phyloP scores from a whole-genome alignment of 305 asterid species.

The Fraxinus floribunda region DNA sequence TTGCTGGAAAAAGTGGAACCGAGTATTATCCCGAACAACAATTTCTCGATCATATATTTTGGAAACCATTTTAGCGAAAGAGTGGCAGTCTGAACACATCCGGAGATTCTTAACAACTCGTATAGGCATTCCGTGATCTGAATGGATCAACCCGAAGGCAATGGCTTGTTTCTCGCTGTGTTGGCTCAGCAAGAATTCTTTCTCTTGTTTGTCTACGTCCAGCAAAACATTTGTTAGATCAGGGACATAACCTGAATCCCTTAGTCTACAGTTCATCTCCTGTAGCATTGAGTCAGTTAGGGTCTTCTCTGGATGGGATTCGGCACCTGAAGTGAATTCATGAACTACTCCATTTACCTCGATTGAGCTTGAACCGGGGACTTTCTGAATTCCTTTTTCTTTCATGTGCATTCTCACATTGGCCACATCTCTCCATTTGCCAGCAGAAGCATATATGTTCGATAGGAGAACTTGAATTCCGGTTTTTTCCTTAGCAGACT shows the following conservation, averaged over 20 bases:
- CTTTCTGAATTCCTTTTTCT: constrained; percentile 47
- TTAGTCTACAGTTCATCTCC: constrained; percentile 41
- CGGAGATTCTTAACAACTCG: constrained; percentile 53
- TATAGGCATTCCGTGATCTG: constrained; percentile 33
- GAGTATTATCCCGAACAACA: constrained; percentile 20
- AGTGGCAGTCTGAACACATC: constrained; percentile 60
- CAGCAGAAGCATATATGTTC: constrained; percentile 49
- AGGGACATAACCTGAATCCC: constrained; percentile 45
- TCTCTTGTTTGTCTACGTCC: constrained; percentile 46
- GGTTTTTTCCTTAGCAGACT: constrained; percentile 26
- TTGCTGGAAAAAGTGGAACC: constrained; percentile 47
- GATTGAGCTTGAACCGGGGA: constrained; percentile 52
- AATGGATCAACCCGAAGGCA: constrained; percentile 48
- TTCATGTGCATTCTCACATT: constrained; percentile 50
- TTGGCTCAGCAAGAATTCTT: constrained; percentile 44
- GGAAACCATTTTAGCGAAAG: constrained; percentile 47
- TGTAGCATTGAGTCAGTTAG: constrained; percentile 28
- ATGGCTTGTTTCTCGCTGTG: constrained; percentile 61
- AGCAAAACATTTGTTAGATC: constrained; percentile 46
- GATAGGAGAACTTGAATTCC: constrained; percentile 57
- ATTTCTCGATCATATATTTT: constrained; percentile 42
- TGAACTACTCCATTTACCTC: constrained; percentile 45
- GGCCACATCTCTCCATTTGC: constrained; percentile 54
- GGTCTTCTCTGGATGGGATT: constrained; percentile 29
- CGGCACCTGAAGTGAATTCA: constrained; percentile 54